These are phyloP conservation scores for Neofusicoccum cordaticola DNA, from an alignment of 2,329 filamentous ascomycete species.

Conservation along the genomic window DNA sequence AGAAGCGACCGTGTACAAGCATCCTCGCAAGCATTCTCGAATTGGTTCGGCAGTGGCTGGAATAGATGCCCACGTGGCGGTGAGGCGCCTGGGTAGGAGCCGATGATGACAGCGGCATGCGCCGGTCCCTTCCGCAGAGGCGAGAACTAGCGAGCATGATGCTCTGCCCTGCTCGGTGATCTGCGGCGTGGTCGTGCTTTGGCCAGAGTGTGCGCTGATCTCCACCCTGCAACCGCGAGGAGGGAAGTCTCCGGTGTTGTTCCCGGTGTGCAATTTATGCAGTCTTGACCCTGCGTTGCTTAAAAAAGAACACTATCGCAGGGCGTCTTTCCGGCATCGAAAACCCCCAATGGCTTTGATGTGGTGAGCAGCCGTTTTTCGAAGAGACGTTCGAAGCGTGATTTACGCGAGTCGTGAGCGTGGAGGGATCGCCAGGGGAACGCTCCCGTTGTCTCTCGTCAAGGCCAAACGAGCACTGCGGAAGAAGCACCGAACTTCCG, in stretches of 20 bases:
- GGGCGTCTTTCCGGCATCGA: too few relatives aligned
- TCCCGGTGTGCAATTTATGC: too few relatives aligned
- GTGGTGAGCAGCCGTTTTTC: neutral
- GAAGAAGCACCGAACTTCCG: neutral
- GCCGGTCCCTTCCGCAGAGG: neutral
- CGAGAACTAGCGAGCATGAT: neutral
- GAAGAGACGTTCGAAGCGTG: neutral
- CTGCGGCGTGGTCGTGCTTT: neutral
- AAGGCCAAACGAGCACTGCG: neutral
- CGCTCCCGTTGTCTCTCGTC: neutral
- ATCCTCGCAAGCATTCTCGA: neutral
- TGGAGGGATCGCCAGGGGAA: conserved; percentile 1
- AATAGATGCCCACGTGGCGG: neutral
- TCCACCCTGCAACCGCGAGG: neutral
- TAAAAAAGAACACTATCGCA: too few relatives aligned
- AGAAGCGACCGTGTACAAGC: neutral
- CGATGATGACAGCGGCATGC: neutral
- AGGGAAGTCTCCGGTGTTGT: too few relatives aligned
- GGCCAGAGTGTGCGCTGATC: neutral
- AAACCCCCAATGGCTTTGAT: too few relatives aligned
- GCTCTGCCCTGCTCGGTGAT: neutral
- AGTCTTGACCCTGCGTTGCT: too few relatives aligned
- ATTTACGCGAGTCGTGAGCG: neutral
- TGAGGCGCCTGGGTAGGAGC: neutral
- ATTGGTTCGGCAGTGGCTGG: too few relatives aligned